Base-by-base conservation (phyloP, 2,329 filamentous ascomycete genomes). In the Diaporthe citriasiana region DNA sequence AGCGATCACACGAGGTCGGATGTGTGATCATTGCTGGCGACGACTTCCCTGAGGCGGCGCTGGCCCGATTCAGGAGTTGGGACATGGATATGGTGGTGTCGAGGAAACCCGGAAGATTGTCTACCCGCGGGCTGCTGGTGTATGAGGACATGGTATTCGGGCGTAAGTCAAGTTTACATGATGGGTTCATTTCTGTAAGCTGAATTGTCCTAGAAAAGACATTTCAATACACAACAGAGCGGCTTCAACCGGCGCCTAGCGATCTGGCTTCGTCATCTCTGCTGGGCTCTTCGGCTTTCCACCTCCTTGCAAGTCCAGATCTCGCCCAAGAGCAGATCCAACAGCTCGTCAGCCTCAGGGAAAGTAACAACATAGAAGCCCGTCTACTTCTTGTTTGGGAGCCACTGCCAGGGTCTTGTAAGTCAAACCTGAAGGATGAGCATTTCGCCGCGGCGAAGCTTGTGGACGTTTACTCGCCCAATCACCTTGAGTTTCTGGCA, bases 391-490 rank as follows among this genome's bases (percentile, higher is more conserved):
- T 74, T 33, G 69, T 74, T 4, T 74, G 73, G 73, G 70, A 74
- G 35, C 73, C 73, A 17, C 19, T 65, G n/a, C 73, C 78, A 68
- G 13, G 77, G 70, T 38, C 51, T 73, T 80, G 79, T 55, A 71
- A 35, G 3, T 70, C 63, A 9, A 45, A 77, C 77, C 65, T 78
- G 78, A 47, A 82, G 75, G 79, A 80, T 73, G 78, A 74, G 57
- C 77, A 75, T 74, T 53, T 57, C 71, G 78, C 55, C 76, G 81
- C 76, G 47, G 81, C 53, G 30, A 77, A 72, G 57, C 55, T 77
- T 0, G 81, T 83, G 0, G 79, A 82, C 45, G 76, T 84, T 7
- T 81, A 84, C 72, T 82, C 81, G 13, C 83, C 82, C 4, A 84
- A 84, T 70, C 82, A 83, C 57, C 77, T 83, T n/a, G 82, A 84